Percentiles rank a stretch among this genome's conserved stretches.
These are phyloP conservation scores for Phytophthora capsici DNA, from an alignment of 352 stramenopile species.

Conservation along the genomic window DNA sequence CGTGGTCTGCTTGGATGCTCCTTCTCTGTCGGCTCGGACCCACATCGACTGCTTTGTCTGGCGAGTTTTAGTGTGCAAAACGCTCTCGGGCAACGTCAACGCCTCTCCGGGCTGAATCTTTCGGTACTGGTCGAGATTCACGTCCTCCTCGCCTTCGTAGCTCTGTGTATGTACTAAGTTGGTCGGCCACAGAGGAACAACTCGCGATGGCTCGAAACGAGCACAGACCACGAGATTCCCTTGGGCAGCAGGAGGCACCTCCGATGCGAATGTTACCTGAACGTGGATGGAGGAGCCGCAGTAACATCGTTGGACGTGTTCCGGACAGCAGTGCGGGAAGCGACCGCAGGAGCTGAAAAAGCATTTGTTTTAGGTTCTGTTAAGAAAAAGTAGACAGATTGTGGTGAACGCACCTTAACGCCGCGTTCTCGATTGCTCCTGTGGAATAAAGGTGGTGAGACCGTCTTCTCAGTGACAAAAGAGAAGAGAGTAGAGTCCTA, in stretches of 20 bases:
- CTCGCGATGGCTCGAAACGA: constrained; percentile 40
- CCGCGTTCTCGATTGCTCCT: constrained; percentile 28
- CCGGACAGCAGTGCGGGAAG: constrained; percentile 56
- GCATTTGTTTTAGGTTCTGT: neutral
- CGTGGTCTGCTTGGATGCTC: constrained; percentile 12
- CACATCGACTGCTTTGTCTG: constrained; percentile 22
- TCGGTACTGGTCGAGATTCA: constrained; percentile 1
- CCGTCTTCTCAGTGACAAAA: too few relatives aligned
- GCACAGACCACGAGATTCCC: constrained; percentile 39
- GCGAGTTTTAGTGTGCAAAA: constrained; percentile 1
- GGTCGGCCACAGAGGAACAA: constrained; percentile 19
- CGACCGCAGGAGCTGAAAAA: constrained; percentile 33
- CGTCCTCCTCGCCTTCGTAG: neutral
- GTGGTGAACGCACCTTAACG: constrained; percentile 19
- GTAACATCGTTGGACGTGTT: constrained; percentile 44
- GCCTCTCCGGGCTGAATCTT: constrained; percentile 18
- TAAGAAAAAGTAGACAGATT: neutral
- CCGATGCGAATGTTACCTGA: constrained; percentile 22
- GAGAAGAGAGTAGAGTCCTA: constrained; percentile 1
- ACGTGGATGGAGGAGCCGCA: constrained; percentile 46
- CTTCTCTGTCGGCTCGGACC: constrained; percentile 40
- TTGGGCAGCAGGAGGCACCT: neutral
- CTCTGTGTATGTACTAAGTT: neutral
- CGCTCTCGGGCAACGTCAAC: constrained; percentile 12
- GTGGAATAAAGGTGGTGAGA: neutral